Conservation (phyloP, 352 stramenopile species). For the Pythium graminicola region DNA sequence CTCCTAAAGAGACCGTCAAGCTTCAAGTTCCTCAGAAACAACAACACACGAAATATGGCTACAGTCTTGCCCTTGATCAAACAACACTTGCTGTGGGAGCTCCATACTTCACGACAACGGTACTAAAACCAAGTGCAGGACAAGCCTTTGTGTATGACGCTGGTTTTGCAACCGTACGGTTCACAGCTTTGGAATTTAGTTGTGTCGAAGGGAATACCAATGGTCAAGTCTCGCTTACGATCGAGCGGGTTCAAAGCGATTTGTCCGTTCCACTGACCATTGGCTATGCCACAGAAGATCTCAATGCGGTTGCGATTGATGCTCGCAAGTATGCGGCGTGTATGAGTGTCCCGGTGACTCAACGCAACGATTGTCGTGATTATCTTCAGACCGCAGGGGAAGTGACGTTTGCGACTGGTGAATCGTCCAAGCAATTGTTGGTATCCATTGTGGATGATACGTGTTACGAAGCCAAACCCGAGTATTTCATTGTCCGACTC, state of each 20-base stretch:
- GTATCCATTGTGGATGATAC: constrained; percentile 93
- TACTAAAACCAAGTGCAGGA: constrained; percentile 30
- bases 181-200: constrained; percentile 49
- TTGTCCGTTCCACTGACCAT: constrained; percentile 46
- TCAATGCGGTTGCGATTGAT: constrained; percentile 53
- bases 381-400: constrained; percentile 78
- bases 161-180: constrained; percentile 42
- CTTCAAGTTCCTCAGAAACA: constrained; percentile 72
- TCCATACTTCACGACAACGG: constrained; percentile 46
- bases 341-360: constrained; percentile 43
- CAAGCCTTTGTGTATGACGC: constrained; percentile 68
- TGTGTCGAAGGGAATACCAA: constrained; percentile 59
- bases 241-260: constrained; percentile 36
- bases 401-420: constrained; percentile 84
- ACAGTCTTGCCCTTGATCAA: constrained; percentile 44
- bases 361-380: constrained; percentile 56
- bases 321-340: constrained; percentile 51
- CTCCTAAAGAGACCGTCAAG: constrained; percentile 64
- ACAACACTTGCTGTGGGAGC: constrained; percentile 52
- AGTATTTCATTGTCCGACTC: constrained; percentile 91
- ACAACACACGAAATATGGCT: constrained; percentile 44
- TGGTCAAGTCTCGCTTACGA: constrained; percentile 51
- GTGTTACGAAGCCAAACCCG: constrained; percentile 81
- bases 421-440: constrained; percentile 81
- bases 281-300: constrained; percentile 71